These are phyloP conservation scores for Rossbeevera mucosa DNA, from an alignment of 768 basidiomycete genomes.

Conservation along the genomic window DNA sequence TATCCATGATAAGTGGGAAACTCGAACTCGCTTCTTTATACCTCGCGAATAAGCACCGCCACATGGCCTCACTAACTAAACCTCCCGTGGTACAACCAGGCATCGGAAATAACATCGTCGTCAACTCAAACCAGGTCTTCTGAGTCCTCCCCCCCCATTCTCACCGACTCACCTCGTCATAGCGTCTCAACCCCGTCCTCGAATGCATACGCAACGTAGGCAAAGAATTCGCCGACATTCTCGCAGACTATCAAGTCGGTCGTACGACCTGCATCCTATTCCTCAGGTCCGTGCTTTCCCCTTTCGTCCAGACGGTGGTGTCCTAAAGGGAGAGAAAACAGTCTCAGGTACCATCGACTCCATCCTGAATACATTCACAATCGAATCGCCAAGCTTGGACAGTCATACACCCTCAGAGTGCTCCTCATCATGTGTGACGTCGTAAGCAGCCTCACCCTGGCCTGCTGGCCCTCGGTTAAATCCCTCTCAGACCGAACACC, in stretches of 20 bases:
- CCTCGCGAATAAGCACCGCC: background rate
- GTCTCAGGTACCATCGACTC: constrained; percentile 89
- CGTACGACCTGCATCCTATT: constrained; percentile 89
- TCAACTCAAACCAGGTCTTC: constrained; percentile 56
- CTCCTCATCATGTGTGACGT: constrained; percentile 89
- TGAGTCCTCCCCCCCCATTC: background rate
- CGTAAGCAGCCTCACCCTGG: constrained; percentile 44
- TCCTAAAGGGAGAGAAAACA: constrained; percentile 29
- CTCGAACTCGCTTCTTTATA: background rate
- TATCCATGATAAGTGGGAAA: constrained; percentile 22
- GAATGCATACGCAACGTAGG: constrained; percentile 82
- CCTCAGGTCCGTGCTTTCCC: constrained; percentile 56
- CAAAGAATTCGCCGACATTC: constrained; percentile 92
- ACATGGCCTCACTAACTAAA: constrained; percentile 13
- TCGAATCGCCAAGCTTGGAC: constrained; percentile 82
- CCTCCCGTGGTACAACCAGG: constrained; percentile 65
- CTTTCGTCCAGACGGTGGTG: background rate
- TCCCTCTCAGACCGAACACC: constrained; percentile 73
- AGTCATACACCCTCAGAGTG: constrained; percentile 77
- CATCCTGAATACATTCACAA: constrained; percentile 96
- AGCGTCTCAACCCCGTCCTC: constrained; percentile 89
- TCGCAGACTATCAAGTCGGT: constrained; percentile 94
- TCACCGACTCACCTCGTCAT: constrained; percentile 4
- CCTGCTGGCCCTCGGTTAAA: background rate
- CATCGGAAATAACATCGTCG: constrained; percentile 57